Conservation (phyloP, 495 filamentous ascomycete genomes). For the Antarctomyces pellizariae region DNA sequence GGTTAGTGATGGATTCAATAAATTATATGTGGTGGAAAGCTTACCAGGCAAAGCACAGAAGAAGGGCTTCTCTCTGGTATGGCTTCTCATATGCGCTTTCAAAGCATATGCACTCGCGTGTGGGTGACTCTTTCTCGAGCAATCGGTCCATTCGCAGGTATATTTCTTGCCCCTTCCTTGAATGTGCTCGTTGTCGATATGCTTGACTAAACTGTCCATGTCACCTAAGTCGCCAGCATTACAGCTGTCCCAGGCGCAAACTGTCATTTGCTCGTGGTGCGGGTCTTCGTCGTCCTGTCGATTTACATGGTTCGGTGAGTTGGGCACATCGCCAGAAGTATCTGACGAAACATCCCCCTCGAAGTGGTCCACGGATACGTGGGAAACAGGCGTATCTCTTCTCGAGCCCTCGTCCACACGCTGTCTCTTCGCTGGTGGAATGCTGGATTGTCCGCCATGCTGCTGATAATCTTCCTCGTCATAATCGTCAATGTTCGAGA, state of each 20-base stretch:
- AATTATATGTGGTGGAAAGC: slow-evolving; percentile 4
- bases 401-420: neutral
- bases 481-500: too few relatives aligned
- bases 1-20: slow-evolving; percentile 1
- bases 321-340: slow-evolving; percentile 64
- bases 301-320: slow-evolving; percentile 33
- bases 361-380: slow-evolving; percentile 17
- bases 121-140: slow-evolving; percentile 59
- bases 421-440: neutral
- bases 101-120: slow-evolving; percentile 92
- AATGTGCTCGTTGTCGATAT: slow-evolving; percentile 87
- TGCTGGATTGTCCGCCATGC: too few relatives aligned
- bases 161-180: slow-evolving; percentile 52
- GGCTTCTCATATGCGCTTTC: slow-evolving; percentile 89
- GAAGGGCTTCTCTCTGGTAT: slow-evolving; percentile 95
- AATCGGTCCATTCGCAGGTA: slow-evolving; percentile 86
- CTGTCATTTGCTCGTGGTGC: slow-evolving; percentile 69
- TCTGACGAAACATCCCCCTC: slow-evolving; percentile 58
- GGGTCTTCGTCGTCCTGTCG: slow-evolving; percentile 47
- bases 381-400: neutral
- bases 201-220: slow-evolving; percentile 82
- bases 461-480: too few relatives aligned
- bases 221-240: slow-evolving; percentile 56
- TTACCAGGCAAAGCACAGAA: slow-evolving; percentile 85
- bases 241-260: slow-evolving; percentile 81